These are phyloP conservation scores for Acacia melanoxylon DNA, from an alignment of 306 rosid genomes.

Conservation along the genomic window DNA sequence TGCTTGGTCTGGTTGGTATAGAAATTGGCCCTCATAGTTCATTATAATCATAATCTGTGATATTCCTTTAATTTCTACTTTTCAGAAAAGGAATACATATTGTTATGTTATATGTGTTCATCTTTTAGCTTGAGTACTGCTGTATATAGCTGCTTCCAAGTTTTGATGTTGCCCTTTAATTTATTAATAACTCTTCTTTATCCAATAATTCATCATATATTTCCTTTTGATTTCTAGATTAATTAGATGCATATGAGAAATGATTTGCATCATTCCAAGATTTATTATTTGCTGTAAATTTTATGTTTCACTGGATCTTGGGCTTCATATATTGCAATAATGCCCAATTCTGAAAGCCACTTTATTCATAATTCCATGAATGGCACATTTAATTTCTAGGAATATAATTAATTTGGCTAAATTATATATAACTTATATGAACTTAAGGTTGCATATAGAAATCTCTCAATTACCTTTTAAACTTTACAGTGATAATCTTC, in stretches of 20 bases:
- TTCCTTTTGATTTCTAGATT: background rate
- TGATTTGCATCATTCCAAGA: background rate
- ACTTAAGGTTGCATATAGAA: no score
- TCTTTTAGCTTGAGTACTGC: background rate
- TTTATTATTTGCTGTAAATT: background rate
- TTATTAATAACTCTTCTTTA: background rate
- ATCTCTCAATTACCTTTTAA: no score
- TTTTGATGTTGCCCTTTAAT: background rate
- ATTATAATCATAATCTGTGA: background rate
- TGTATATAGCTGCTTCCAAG: background rate
- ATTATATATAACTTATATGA: no score
- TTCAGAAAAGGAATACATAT: background rate
- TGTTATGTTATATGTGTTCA: background rate
- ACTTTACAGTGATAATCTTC: no score
- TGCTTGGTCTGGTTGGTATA: conserved; percentile 99
- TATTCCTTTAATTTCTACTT: conserved; percentile 19
- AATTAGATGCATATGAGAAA: background rate
- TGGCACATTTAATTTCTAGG: no score
- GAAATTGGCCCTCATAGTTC: conserved; percentile 84
- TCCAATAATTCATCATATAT: background rate
- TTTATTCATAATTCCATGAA: no score
- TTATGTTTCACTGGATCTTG: background rate
- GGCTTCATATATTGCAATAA: background rate
- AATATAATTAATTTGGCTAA: no score
- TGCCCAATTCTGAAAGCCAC: background rate